Evolutionary conservation across 495 filamentous ascomycete genomes (phyloP).

Genomic region (Immersiella caudata): DNA sequence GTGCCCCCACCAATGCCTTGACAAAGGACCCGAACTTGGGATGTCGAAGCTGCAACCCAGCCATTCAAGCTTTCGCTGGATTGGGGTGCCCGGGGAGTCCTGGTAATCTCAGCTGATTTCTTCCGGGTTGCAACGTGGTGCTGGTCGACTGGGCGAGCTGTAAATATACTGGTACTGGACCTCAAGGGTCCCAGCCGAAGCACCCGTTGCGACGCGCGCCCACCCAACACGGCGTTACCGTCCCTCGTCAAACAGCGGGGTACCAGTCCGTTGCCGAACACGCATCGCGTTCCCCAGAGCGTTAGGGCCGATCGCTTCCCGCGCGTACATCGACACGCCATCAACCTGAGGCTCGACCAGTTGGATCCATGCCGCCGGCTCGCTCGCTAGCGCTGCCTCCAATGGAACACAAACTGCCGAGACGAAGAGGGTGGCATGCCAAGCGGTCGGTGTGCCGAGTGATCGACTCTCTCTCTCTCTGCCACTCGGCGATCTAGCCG

Average conservation of each 20-base stretch:
- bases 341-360: background rate
- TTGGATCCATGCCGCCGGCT: background rate
- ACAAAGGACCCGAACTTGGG: constrained; percentile 22
- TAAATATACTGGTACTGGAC: constrained; percentile 20
- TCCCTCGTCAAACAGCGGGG: constrained; percentile 8
- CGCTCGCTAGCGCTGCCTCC: background rate
- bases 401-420: constrained; percentile 13
- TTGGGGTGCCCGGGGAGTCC: background rate
- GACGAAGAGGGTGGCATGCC: background rate
- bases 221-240: constrained; percentile 8
- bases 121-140: constrained; percentile 22
- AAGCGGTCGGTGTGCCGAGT: constrained; percentile 2
- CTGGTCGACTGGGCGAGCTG: constrained; percentile 18
- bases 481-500: constrained; percentile 17
- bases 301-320: constrained; percentile 1
- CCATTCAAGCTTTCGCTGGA: constrained; percentile 8
- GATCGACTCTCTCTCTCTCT: background rate
- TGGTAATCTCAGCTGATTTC: constrained; percentile 12
- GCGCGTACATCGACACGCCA: background rate
- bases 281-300: background rate
- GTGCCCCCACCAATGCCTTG: constrained; percentile 10
- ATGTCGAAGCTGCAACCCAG: constrained; percentile 8
- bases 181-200: background rate
- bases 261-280: constrained; percentile 14
- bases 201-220: constrained; percentile 5